phyloP scores from a whole-genome alignment of 2,329 filamentous ascomycete species.

The Alternaria dauci region DNA sequence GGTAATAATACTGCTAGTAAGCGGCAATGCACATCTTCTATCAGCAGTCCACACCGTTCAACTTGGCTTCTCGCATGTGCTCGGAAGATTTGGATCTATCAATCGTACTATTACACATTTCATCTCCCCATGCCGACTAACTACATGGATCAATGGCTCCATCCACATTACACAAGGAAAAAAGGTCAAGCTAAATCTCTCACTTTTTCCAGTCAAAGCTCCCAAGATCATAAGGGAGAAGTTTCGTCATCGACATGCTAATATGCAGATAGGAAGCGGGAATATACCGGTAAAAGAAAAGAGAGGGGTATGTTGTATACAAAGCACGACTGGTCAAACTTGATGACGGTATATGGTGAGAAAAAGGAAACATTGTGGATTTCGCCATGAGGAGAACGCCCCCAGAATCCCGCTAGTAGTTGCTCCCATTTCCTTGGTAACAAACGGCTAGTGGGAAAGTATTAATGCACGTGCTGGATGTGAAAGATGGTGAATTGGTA shows the following conservation, averaged over 20 bases:
- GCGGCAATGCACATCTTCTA: not conserved
- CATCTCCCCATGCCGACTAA: not conserved
- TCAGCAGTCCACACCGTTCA: not conserved
- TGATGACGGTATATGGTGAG: constrained; percentile 3
- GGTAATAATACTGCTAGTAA: not conserved
- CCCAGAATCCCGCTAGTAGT: not conserved
- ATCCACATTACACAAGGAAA: constrained; percentile 1
- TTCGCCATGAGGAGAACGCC: constrained; percentile 1
- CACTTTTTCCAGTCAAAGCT: not conserved
- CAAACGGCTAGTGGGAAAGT: not conserved
- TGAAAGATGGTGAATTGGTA: not conserved
- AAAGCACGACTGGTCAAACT: not conserved
- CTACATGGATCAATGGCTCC: not conserved
- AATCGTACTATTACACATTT: constrained; percentile 7
- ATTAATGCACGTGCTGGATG: constrained; percentile 9
- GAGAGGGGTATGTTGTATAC: constrained; percentile 16
- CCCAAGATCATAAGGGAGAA: not conserved
- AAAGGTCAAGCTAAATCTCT: not conserved
- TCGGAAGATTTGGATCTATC: not conserved
- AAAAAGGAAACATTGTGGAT: not conserved
- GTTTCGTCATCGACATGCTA: constrained; percentile 4
- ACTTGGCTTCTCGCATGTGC: not conserved
- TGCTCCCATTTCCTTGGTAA: not conserved
- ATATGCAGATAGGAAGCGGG: constrained; percentile 4
- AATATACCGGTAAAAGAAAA: not conserved